phyloP scores from a whole-genome alignment of 371 early-diverging fungal species.

The Mucor piriformis region DNA sequence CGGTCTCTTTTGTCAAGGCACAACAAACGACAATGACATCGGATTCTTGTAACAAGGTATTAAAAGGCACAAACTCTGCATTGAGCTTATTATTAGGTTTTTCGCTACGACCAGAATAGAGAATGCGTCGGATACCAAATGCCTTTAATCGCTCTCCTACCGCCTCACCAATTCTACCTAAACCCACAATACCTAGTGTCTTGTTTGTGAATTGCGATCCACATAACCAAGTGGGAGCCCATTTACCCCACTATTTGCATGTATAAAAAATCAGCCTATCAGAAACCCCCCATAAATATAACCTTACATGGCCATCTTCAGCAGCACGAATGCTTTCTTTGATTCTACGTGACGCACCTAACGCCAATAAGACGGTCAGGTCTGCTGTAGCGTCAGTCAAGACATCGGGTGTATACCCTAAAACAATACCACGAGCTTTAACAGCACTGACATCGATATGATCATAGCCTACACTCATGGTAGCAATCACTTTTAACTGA shows the following conservation, averaged over 20 bases:
- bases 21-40: conserved; percentile 81
- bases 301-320: conserved; percentile 47
- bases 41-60: conserved; percentile 58
- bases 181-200: conserved; percentile 82
- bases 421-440: conserved; percentile 48
- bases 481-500: conserved; percentile 66
- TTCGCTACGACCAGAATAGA: conserved; percentile 58
- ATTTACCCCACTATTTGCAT: conserved; percentile 59
- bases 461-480: conserved; percentile 84
- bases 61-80: conserved; percentile 55
- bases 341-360: conserved; percentile 73
- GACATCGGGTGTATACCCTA: conserved; percentile 90
- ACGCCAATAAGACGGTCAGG: conserved; percentile 71
- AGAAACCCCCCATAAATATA: too few species aligned
- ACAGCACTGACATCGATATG: conserved; percentile 70
- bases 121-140: conserved; percentile 63
- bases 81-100: conserved; percentile 38
- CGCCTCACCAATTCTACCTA: conserved; percentile 85
- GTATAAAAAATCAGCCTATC: too few species aligned
- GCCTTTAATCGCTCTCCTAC: conserved; percentile 71
- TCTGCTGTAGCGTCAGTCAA: conserved; percentile 91
- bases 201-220: conserved; percentile 78
- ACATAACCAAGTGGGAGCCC: conserved; percentile 74
- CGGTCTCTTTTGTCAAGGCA: conserved; percentile 71
- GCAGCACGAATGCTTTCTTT: conserved; percentile 65